Base-by-base conservation (phyloP, 2,329 filamentous ascomycete species). In the Hymenoscyphus repandus region DNA sequence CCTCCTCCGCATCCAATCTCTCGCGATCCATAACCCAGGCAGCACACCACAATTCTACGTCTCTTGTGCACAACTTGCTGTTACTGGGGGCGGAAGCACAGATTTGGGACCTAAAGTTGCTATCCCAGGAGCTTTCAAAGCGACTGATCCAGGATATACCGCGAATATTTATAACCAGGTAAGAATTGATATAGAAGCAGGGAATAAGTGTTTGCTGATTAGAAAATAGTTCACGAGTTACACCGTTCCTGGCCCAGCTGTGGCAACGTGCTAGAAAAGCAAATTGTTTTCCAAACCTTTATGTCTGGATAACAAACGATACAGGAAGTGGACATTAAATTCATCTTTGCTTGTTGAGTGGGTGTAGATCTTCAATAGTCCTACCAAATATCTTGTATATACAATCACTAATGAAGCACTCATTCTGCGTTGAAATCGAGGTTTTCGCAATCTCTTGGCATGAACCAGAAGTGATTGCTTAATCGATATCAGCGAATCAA, bases 1-100 rank as follows among this genome's bases (percentile, higher is more conserved):
- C 40, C 63, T 68, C 45, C 39, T 68, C 31, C 62, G 66, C n/a
- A 56, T 59, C 12, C 65, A 68, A 55, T 65, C 66, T 34, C 66
- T 68, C 40, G 65, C 37, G 5, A 54, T 59, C 13, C 55, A 59
- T 27, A 49, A 49, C 38, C 50, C 46, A 18, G 44, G 45, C 4
- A 32, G 41, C 7, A 47, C 32, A n/a, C 43, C 47, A 22, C 51
- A 58, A 46, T 58, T 60, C 41, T 60, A 59, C 42, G 53, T 54
- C 18, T 41, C 32, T 2, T 59, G 57, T 37, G 56, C 56, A 9
- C 55, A 58, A 17, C 22, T 58, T 13, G 42, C 53, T 5, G 38
- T 58, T n/a, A 58, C 53, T 41, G 59, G 53, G n/a, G 55, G 54
- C 33, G 58, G 55, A 34, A 54, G 41, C 4, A 57, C 43, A 39